Percentiles rank a stretch among this genome's conserved stretches.
These are phyloP conservation scores for Didymella segeticola DNA, from an alignment of 2,329 filamentous ascomycete genomes.

Conservation along the genomic window DNA sequence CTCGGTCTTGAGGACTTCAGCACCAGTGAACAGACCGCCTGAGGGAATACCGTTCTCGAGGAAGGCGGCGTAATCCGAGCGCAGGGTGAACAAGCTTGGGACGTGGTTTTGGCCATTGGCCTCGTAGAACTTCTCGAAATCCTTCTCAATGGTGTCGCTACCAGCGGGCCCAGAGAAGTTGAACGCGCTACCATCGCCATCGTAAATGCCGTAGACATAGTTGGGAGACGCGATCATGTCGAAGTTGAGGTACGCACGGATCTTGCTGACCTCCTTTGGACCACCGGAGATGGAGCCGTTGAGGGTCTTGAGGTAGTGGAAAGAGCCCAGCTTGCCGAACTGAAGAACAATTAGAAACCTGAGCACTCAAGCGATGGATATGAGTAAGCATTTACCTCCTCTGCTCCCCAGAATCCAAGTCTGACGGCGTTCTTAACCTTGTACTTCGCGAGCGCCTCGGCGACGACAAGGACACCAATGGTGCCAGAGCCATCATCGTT, in stretches of 20 bases:
- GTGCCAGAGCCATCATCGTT: conserved; percentile 53
- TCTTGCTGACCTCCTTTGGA: conserved; percentile 44
- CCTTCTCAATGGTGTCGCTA: conserved; percentile 44
- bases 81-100: conserved; percentile 47
- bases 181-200: conserved; percentile 48
- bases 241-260: conserved; percentile 53
- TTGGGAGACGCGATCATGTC: conserved; percentile 53
- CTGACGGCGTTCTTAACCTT: conserved; percentile 50
- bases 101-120: conserved; percentile 40
- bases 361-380: too few relatives aligned
- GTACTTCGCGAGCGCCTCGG: conserved; percentile 49
- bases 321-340: conserved; percentile 49
- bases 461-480: conserved; percentile 48
- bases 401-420: conserved; percentile 51
- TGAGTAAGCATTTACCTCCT: too few relatives aligned
- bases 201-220: conserved; percentile 50
- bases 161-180: conserved; percentile 48
- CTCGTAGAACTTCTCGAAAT: conserved; percentile 48
- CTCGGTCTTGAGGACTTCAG: conserved; percentile 49
- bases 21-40: conserved; percentile 51
- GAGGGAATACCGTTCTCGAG: conserved; percentile 50
- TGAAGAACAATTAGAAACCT: too few relatives aligned
- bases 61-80: conserved; percentile 52
- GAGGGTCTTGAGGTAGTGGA: conserved; percentile 48
- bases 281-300: conserved; percentile 41